A percentile compares a stretch with the other conserved stretches of the same genome.
phyloP scores from a whole-genome alignment of 1,284 basidiomycete species.

The Trametes polyzona region DNA sequence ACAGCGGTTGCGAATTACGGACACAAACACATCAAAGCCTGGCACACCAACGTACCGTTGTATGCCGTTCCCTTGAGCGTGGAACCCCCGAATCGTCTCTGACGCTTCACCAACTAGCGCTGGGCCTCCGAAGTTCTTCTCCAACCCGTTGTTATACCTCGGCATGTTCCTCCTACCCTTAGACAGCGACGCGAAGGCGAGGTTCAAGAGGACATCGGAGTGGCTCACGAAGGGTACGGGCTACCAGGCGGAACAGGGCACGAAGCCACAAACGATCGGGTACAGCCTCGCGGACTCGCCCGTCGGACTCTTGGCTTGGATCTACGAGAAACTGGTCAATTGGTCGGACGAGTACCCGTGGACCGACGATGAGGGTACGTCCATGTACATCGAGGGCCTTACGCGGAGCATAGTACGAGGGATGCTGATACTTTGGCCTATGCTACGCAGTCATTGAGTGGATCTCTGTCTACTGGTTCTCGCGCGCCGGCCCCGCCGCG shows the following conservation, averaged over 20 bases:
- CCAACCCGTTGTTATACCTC: slow-evolving; percentile 34
- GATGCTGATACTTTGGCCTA: too few relatives aligned
- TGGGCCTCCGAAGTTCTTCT: slow-evolving; percentile 29
- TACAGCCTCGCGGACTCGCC: slow-evolving; percentile 61
- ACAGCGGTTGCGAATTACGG: slow-evolving; percentile 36
- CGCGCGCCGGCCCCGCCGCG: slow-evolving; percentile 55
- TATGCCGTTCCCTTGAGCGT: too few relatives aligned
- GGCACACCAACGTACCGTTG: slow-evolving; percentile 33
- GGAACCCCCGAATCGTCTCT: too few relatives aligned
- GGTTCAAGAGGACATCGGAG: slow-evolving; percentile 24
- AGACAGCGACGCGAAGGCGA: slow-evolving; percentile 22
- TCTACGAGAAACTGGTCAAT: slow-evolving; percentile 57
- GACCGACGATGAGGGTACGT: slow-evolving; percentile 53
- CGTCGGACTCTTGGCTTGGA: slow-evolving; percentile 59
- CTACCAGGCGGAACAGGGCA: slow-evolving; percentile 48
- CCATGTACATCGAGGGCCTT: too few relatives aligned
- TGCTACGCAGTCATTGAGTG: slow-evolving; percentile 52
- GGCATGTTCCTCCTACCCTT: slow-evolving; percentile 32
- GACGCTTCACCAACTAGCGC: too few relatives aligned
- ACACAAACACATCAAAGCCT: slow-evolving; percentile 37
- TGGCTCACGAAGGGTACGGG: slow-evolving; percentile 39
- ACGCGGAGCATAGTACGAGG: too few relatives aligned
- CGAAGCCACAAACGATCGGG: slow-evolving; percentile 60
- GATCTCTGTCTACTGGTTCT: slow-evolving; percentile 64
- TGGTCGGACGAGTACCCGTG: slow-evolving; percentile 57